These are phyloP conservation scores for Dothistroma pini DNA, from an alignment of 2,329 filamentous ascomycete species.

Conservation along the genomic window DNA sequence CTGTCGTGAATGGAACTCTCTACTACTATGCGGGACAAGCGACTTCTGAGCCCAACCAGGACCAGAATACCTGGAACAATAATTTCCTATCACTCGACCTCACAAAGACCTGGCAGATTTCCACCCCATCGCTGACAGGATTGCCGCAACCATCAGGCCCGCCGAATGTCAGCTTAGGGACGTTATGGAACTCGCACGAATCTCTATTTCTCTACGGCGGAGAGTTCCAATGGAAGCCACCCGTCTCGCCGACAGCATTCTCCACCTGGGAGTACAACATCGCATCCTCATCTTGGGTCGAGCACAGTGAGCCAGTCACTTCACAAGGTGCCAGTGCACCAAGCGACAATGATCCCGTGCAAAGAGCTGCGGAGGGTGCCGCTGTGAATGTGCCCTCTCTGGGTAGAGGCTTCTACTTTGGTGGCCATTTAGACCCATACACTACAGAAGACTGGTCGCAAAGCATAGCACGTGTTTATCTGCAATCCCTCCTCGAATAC, in stretches of 20 bases:
- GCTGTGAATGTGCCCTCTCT: conserved; percentile 66
- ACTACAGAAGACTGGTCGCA: conserved; percentile 66
- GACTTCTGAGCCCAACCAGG: conserved; percentile 56
- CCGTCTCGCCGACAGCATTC: conserved; percentile 54
- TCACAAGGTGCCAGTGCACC: conserved; percentile 62
- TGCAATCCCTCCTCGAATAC: conserved; percentile 72
- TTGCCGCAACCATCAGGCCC: conserved; percentile 64
- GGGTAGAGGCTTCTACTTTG: conserved; percentile 74
- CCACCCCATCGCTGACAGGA: conserved; percentile 59
- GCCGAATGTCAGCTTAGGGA: conserved; percentile 68
- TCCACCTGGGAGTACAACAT: conserved; percentile 71
- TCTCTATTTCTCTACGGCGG: conserved; percentile 72
- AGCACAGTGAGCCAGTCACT: conserved; percentile 59
- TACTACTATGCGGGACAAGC: conserved; percentile 73
- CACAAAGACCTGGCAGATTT: conserved; percentile 67
- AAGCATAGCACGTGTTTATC: conserved; percentile 60
- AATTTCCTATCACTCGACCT: conserved; percentile 70
- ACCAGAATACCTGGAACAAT: conserved; percentile 68
- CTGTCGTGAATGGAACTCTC: conserved; percentile 68
- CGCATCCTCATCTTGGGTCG: conserved; percentile 55
- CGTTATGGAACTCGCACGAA: conserved; percentile 69
- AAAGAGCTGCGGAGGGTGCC: conserved; percentile 70
- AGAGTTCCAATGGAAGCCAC: conserved; percentile 64
- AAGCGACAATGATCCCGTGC: conserved; percentile 53
- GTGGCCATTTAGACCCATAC: conserved; percentile 66